A percentile compares a stretch with the other conserved stretches of the same genome.
These are phyloP conservation scores for Boletus rubroflammeus DNA, from an alignment of 768 basidiomycete species.

Conservation along the genomic window DNA sequence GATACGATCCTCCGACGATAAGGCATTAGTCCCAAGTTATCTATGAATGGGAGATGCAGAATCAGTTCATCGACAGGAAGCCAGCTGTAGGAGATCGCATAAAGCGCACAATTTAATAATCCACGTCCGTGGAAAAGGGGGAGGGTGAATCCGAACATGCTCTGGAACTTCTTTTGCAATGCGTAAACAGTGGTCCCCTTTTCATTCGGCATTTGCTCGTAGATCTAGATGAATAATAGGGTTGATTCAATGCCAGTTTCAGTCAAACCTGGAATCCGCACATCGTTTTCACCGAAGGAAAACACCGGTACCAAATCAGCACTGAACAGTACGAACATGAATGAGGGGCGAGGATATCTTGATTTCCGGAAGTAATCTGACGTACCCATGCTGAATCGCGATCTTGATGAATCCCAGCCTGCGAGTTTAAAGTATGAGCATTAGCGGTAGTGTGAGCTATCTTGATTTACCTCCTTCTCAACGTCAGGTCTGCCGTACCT, in stretches of 20 bases:
- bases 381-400: conserved; percentile 84
- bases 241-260: background rate
- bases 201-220: conserved; percentile 94
- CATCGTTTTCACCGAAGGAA: conserved; percentile 98
- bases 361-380: background rate
- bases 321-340: conserved; percentile 37
- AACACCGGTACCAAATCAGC: conserved; percentile 97
- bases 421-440: background rate
- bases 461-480: conserved; percentile 56
- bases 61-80: background rate
- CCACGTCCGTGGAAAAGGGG: conserved; percentile 98
- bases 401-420: conserved; percentile 95
- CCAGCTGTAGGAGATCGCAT: background rate
- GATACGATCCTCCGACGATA: conserved; percentile 94
- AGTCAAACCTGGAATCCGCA: conserved; percentile 35
- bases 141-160: conserved; percentile 90
- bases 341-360: background rate
- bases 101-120: conserved; percentile 78
- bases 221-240: conserved; percentile 58
- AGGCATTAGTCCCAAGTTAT: conserved; percentile 94
- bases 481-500: conserved; percentile 90
- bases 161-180: conserved; percentile 89
- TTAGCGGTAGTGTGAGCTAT: background rate
- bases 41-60: conserved; percentile 35
- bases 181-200: conserved; percentile 84